A percentile compares a stretch with the other conserved stretches of the same genome.
Conservation (phyloP, 495 filamentous ascomycete species). For the Aspergillus indologenus region DNA sequence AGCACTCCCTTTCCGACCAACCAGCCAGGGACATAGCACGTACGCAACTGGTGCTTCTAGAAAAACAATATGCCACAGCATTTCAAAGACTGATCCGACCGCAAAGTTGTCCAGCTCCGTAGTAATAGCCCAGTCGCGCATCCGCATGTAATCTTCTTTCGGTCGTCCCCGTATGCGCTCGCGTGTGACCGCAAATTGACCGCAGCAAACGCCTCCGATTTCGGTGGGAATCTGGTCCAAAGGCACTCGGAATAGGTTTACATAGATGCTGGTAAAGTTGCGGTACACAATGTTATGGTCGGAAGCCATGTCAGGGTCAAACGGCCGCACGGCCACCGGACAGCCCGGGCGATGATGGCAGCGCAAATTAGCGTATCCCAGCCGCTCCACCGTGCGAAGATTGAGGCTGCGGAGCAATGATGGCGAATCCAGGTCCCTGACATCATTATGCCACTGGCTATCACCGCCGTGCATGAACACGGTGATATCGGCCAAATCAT, state of each 20-base stretch:
- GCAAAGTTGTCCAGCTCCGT: constrained; percentile 47
- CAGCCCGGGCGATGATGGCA: constrained; percentile 38
- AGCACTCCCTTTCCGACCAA: background rate
- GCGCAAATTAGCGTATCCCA: constrained; percentile 39
- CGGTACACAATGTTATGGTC: constrained; percentile 12
- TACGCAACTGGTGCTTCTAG: constrained; percentile 12
- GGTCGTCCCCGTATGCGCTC: constrained; percentile 42
- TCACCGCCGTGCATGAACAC: constrained; percentile 39
- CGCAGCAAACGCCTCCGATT: constrained; percentile 50
- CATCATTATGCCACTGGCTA: constrained; percentile 37
- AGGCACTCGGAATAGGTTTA: constrained; percentile 26
- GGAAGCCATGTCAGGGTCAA: constrained; percentile 19
- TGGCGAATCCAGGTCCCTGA: constrained; percentile 26
- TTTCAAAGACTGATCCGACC: constrained; percentile 59
- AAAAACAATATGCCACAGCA: constrained; percentile 61
- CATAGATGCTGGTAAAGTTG: constrained; percentile 10
- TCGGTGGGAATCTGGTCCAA: constrained; percentile 30
- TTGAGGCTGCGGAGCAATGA: constrained; percentile 25
- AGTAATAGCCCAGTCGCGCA: constrained; percentile 52
- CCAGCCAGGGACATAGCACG: background rate
- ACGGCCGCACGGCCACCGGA: constrained; percentile 15
- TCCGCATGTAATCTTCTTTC: constrained; percentile 46
- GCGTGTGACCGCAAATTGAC: constrained; percentile 60
- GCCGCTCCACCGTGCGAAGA: constrained; percentile 24
- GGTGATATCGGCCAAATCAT: constrained; percentile 28